phyloP scores from a whole-genome alignment of 139 green algal species.

The Micractinium sp. region DNA sequence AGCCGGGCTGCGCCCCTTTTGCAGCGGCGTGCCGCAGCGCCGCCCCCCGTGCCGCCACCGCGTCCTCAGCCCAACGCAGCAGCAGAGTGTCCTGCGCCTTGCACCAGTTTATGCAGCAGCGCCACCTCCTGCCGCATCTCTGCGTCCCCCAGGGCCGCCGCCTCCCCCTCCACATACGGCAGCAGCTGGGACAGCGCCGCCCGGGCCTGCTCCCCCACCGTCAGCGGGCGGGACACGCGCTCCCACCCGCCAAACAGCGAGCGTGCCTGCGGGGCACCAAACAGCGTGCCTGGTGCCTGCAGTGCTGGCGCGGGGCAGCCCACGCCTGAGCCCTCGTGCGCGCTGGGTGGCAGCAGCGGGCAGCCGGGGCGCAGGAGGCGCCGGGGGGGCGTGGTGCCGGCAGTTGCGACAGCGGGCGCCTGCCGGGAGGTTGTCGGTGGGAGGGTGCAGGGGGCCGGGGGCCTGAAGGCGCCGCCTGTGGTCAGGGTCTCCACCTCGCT shows the following conservation, averaged over 20 bases:
- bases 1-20: not conserved
- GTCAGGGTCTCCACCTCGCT: not conserved
- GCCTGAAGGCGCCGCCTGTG: too few species aligned
- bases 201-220: not conserved
- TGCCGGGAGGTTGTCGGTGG: not conserved
- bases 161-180: slow-evolving; percentile 2
- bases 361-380: slow-evolving; percentile 18
- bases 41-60: not conserved
- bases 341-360: slow-evolving; percentile 9
- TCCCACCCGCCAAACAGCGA: not conserved
- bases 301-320: too few species aligned
- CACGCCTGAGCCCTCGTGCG: too few species aligned
- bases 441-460: too few species aligned
- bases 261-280: not conserved
- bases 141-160: slow-evolving; percentile 8
- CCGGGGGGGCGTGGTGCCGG: not conserved
- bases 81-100: not conserved
- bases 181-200: slow-evolving; percentile 1
- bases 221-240: not conserved
- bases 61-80: not conserved
- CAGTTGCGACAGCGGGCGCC: not conserved
- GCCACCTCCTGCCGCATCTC: slow-evolving; percentile 24
- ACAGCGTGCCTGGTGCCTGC: not conserved
- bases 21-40: not conserved
- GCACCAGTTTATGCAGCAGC: slow-evolving; percentile 13